Conservation (phyloP, 2,329 filamentous ascomycete genomes). For the Fusarium transvaalense region DNA sequence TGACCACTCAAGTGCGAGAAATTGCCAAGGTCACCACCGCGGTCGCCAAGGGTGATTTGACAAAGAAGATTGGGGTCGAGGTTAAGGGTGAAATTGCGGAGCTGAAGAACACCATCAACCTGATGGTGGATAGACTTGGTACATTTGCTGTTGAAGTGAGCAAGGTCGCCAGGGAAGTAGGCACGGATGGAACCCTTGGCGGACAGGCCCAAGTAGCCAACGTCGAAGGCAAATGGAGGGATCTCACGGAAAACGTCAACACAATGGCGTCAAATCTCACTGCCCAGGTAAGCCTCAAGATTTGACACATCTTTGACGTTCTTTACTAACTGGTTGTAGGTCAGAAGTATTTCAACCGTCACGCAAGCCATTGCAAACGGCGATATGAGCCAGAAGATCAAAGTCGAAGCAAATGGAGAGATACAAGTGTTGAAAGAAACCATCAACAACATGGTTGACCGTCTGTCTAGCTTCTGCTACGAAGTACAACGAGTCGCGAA, state of each 20-base stretch:
- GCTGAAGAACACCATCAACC: constrained; percentile 97
- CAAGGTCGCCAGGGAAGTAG: constrained; percentile 94
- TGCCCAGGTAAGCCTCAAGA: constrained; percentile 64
- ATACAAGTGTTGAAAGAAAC: constrained; percentile 95
- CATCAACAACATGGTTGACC: constrained; percentile 98
- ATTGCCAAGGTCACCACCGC: constrained; percentile 97
- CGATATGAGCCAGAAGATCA: constrained; percentile 95
- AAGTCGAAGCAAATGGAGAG: constrained; percentile 94
- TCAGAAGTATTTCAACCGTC: constrained; percentile 92
- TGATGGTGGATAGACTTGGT: constrained; percentile 96
- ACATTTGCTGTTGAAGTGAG: constrained; percentile 98
- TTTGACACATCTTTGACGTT: not conserved
- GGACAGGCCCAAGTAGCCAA: constrained; percentile 95
- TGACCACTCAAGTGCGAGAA: constrained; percentile 97
- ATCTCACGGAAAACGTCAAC: constrained; percentile 91
- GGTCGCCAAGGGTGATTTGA: constrained; percentile 92
- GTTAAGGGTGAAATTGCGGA: constrained; percentile 95
- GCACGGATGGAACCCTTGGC: constrained; percentile 93
- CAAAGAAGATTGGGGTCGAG: constrained; percentile 94
- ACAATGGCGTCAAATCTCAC: constrained; percentile 78
- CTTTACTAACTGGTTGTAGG: constrained; percentile 58
- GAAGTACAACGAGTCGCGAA: constrained; percentile 96
- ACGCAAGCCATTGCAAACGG: constrained; percentile 96
- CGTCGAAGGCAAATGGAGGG: constrained; percentile 98
- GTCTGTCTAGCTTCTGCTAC: constrained; percentile 94